Evolutionary conservation across 495 filamentous ascomycete genomes (phyloP).

Genomic region (Tricharina praecox): DNA sequence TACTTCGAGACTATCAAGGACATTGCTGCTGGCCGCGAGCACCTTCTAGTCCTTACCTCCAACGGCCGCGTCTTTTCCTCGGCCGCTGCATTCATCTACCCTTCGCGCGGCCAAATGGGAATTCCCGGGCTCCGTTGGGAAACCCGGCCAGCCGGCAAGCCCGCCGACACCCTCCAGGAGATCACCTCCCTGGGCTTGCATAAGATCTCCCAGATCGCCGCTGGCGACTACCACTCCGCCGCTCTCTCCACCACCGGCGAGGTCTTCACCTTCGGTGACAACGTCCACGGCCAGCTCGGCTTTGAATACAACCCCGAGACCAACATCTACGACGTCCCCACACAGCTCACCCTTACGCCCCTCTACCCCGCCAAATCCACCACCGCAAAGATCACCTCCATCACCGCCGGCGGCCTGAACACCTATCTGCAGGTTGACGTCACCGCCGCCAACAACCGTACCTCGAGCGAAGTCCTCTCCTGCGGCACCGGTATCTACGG

Average conservation of each 20-base stretch:
- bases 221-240: conserved; percentile 78
- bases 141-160: conserved; percentile 52
- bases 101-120: conserved; percentile 70
- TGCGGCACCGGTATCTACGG: conserved; percentile 77
- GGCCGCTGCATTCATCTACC: conserved; percentile 61
- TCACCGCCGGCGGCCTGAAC: conserved; percentile 71
- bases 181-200: conserved; percentile 43
- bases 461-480: conserved; percentile 63
- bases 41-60: conserved; percentile 71
- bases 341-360: conserved; percentile 44
- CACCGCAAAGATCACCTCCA: conserved; percentile 44
- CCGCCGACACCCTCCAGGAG: conserved; percentile 67
- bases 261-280: conserved; percentile 83
- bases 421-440: conserved; percentile 78
- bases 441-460: conserved; percentile 31
- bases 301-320: conserved; percentile 46
- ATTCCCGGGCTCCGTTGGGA: conserved; percentile 65
- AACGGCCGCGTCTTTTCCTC: conserved; percentile 72
- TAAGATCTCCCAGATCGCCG: conserved; percentile 52
- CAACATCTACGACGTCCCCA: conserved; percentile 50
- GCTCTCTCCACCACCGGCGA: conserved; percentile 54
- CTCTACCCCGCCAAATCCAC: conserved; percentile 54
- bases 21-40: conserved; percentile 63
- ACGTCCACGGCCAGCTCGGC: conserved; percentile 71
- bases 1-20: conserved; percentile 60